phyloP scores from a whole-genome alignment of 768 basidiomycete species.

The Boletus subcaerulescens region DNA sequence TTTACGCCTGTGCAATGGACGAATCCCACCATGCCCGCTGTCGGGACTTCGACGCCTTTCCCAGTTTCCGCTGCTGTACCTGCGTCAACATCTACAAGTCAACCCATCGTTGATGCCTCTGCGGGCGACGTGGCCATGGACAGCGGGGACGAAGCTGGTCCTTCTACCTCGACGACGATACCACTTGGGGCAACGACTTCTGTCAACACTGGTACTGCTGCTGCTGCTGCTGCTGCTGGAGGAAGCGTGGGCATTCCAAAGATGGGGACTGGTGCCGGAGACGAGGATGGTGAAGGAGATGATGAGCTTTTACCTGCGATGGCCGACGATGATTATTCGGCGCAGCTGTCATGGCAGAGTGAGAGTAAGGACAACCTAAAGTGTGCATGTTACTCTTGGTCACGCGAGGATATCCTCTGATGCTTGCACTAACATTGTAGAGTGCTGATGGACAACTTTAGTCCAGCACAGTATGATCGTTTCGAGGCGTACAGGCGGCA shows the following conservation, averaged over 20 bases:
- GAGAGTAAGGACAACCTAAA: conserved; percentile 87
- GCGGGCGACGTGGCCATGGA: conserved; percentile 7
- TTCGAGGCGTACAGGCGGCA: conserved; percentile 87
- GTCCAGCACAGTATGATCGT: conserved; percentile 78
- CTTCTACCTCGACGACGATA: conserved; percentile 6
- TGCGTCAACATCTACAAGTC: not conserved
- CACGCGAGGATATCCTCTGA: not conserved
- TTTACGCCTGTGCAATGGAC: conserved; percentile 43
- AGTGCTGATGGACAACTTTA: conserved; percentile 87
- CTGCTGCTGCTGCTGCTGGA: not conserved
- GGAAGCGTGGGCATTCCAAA: conserved; percentile 8
- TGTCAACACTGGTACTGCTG: not conserved
- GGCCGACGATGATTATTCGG: conserved; percentile 88
- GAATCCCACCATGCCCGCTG: conserved; percentile 13
- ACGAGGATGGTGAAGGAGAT: conserved; percentile 68
- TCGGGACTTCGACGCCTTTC: conserved; percentile 11
- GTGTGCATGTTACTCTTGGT: conserved; percentile 36
- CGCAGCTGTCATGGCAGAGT: conserved; percentile 78
- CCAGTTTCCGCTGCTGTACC: conserved; percentile 5
- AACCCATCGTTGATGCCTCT: conserved; percentile 6
- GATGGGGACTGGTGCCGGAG: conserved; percentile 11
- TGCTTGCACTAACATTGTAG: conserved; percentile 34
- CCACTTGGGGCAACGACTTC: not conserved
- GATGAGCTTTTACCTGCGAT: conserved; percentile 79
- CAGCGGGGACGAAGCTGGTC: conserved; percentile 21